Base-by-base conservation (phyloP, 352 stramenopile genomes). In the Phytophthora litchii region DNA sequence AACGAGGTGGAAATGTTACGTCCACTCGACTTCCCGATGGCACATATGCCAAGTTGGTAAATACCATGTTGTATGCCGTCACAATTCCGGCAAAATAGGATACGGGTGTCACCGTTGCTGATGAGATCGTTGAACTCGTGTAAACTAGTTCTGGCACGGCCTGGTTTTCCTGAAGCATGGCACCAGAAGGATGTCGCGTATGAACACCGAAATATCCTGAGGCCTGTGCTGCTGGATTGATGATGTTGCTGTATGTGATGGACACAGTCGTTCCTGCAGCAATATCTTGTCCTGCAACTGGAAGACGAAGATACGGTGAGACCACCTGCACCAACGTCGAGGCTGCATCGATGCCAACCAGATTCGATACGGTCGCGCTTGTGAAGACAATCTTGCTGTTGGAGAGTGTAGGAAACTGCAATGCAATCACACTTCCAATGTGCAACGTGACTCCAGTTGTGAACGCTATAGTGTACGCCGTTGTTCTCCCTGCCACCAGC, bases 1-100 rank as follows among this genome's bases (percentile, higher is more conserved):
- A 91, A 2, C 68, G 54, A 0, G 71, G 4, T 23, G 77, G 79
- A 47, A 91, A 88, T 4, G 53, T 73, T 13, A 89, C 34, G 0
- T 56, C 54, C 23, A 91, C 67, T 25, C 43, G 62, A 37, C 73
- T 71, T 14, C 69, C 70, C 0, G 48, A 54, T 0, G 71, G 51
- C 3, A 89, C 45, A 35, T 80, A 86, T 20, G 76, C 75, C 1
- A 58, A 58, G 37, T 79, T 89, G 5, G 69, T 64, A 55, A 91
- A 84, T 6, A 43, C 54, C 7, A 89, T 23, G 0, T 53, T 62
- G 56, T 73, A 87, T 8, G 60, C 58, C 3, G 72, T 83, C 2
- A 54, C n/a, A 16, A 76, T 70, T 1, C 81, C 78, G 0, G 62
- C 81, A 20, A 73, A 76, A 36, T 78, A 80, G 4, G 71, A 85